These are phyloP conservation scores for Tricholoma sp. DNA, from an alignment of 768 basidiomycete genomes.

Conservation along the genomic window DNA sequence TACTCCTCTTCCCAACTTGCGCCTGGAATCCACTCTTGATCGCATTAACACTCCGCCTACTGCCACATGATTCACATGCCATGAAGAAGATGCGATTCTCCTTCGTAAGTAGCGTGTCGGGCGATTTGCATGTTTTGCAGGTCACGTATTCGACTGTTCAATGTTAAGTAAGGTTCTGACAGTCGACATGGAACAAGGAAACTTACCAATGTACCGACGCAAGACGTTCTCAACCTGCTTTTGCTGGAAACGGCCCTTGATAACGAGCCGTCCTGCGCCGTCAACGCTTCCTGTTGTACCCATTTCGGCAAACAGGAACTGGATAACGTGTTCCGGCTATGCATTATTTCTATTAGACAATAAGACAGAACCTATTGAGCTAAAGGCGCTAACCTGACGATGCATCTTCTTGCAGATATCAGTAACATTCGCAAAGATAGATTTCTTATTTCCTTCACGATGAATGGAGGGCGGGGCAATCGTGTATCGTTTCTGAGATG, in stretches of 20 bases:
- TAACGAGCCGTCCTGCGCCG: constrained; percentile 86
- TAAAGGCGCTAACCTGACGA: constrained; percentile 46
- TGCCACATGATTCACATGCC: constrained; percentile 88
- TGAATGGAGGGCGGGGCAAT: constrained; percentile 94
- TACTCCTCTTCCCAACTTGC: constrained; percentile 85
- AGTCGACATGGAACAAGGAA: not conserved
- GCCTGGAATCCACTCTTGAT: constrained; percentile 99
- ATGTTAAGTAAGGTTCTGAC: not conserved
- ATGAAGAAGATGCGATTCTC: constrained; percentile 99
- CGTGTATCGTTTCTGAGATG: constrained; percentile 90
- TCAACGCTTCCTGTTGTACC: constrained; percentile 97
- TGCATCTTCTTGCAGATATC: constrained; percentile 99
- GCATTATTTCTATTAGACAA: not conserved
- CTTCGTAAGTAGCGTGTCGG: constrained; percentile 93
- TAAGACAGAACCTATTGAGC: not conserved
- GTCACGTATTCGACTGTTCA: constrained; percentile 91
- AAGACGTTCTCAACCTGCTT: constrained; percentile 98
- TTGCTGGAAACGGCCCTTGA: constrained; percentile 97
- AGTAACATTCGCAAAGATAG: constrained; percentile 92
- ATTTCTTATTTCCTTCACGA: constrained; percentile 96
- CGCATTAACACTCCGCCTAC: constrained; percentile 84
- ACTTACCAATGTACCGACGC: constrained; percentile 90
- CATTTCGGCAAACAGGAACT: constrained; percentile 96
- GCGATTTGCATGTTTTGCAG: constrained; percentile 99
- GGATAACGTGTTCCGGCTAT: constrained; percentile 95